phyloP scores from a whole-genome alignment of 2,329 filamentous ascomycete genomes.

The Byssochlamys sp. region DNA sequence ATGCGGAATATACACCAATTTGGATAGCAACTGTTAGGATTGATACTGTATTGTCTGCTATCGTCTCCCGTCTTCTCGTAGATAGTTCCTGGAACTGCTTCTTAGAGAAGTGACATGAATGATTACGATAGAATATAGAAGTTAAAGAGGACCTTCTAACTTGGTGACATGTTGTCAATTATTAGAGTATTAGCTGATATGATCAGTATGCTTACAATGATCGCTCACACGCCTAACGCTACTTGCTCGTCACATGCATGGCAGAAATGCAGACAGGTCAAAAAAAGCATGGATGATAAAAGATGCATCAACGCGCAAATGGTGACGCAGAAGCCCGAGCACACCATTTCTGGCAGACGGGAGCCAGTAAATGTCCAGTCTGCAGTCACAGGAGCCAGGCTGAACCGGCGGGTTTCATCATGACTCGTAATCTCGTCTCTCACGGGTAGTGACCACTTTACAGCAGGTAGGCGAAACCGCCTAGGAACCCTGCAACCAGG shows the following conservation, averaged over 20 bases:
- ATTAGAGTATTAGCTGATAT: neutral
- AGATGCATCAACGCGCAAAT: neutral
- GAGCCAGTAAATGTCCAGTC: neutral
- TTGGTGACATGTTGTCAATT: neutral
- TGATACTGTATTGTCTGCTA: too few relatives aligned
- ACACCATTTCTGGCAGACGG: neutral
- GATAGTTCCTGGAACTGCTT: too few relatives aligned
- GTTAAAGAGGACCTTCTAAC: neutral
- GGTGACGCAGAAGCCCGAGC: neutral
- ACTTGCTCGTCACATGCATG: neutral
- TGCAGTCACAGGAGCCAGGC: neutral
- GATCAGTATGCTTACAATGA: neutral
- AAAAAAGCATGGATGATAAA: neutral
- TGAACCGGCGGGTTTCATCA: neutral
- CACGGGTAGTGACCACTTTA: slow-evolving; percentile 18
- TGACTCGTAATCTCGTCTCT: neutral
- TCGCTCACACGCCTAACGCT: neutral
- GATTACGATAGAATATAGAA: too few relatives aligned
- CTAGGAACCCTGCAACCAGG: slow-evolving; percentile 46
- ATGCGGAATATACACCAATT: too few relatives aligned
- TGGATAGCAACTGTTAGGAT: too few relatives aligned
- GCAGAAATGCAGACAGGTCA: neutral
- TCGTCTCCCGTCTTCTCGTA: too few relatives aligned
- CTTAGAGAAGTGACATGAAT: too few relatives aligned
- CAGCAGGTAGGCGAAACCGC: slow-evolving; percentile 48